Base-by-base conservation (phyloP, 306 rosid species). In the Styphnolobium japonicum region DNA sequence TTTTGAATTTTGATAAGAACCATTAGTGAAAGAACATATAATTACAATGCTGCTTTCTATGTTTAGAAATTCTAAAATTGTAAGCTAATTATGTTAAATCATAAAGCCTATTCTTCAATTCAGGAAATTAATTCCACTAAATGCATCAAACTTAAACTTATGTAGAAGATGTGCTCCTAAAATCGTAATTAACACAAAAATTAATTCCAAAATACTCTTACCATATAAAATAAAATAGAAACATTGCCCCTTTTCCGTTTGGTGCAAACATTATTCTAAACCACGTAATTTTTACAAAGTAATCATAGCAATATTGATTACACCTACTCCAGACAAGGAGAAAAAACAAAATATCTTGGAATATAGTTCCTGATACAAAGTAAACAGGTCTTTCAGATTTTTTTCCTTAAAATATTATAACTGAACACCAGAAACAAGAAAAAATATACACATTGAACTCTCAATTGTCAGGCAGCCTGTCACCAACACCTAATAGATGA, bases 301-400 rank as follows among this genome's bases (percentile, higher is more conserved):
- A 70, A 71, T 40, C 74, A 31, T 65, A 25, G 6, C n/a, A 61
- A 55, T 46, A 53, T 79, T 60, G 74, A 52, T 75, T 40, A 34
- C 49, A 79, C 79, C 81, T 22, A 77, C 81, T 77, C 29, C 48
- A 67, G 74, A 85, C 83, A 71, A 71, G 29, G 48, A 45, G 15
- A 81, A 68, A 71, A 67, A 72, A 73, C 75, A 71, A 81, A 39
- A 16, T 0, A 1, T 23, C n/a, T 42, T 77, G 81, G 83, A 77
- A 49, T 85, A 67, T 81, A 73, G 88, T 29, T 68, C 58, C 22
- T 5, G 27, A 49, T 73, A 36, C 75, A 34, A 61, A 51, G 80
- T 33, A 74, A 68, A 77, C 19, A 67, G 3, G 34, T 46, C 67
- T 67, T 77, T 51, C 10, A 18, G 33, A 51, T 73, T 66, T 62